Conservation (phyloP, 148 eudicot species). For the Arctostaphylos glauca region DNA sequence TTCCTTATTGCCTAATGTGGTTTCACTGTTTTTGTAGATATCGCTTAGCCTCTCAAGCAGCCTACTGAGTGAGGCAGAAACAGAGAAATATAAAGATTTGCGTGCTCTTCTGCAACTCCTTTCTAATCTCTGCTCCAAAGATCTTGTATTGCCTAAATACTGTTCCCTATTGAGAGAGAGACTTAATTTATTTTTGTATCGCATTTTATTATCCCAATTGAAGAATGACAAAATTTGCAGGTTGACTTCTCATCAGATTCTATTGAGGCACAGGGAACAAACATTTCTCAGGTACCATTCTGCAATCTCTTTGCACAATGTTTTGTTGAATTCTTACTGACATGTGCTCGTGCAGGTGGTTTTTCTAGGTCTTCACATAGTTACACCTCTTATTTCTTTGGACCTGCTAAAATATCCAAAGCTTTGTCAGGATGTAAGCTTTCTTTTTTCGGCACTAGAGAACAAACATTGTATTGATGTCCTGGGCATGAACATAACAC, state of each 20-base stretch:
- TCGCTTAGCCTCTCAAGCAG: constrained; percentile 74
- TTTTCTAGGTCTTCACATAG: constrained; percentile 85
- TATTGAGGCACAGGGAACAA: constrained; percentile 66
- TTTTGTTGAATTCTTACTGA: constrained; percentile 6
- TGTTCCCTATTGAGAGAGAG: constrained; percentile 7
- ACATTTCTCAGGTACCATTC: constrained; percentile 71
- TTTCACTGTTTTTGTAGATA: constrained; percentile 37
- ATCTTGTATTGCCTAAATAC: constrained; percentile 56
- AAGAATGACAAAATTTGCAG: constrained; percentile 35
- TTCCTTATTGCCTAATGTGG: background rate
- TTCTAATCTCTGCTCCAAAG: constrained; percentile 77
- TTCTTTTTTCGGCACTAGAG: constrained; percentile 5
- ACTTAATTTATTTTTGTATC: background rate
- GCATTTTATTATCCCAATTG: background rate
- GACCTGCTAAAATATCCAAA: constrained; percentile 91
- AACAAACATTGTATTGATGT: background rate
- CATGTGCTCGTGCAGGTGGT: constrained; percentile 63
- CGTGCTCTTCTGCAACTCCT: constrained; percentile 92
- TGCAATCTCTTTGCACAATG: background rate
- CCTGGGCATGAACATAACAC: constrained; percentile 13
- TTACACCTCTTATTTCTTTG: constrained; percentile 74
- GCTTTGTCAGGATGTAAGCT: constrained; percentile 79
- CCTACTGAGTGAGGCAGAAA: constrained; percentile 69
- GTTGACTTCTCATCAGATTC: constrained; percentile 77
- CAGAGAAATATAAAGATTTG: constrained; percentile 84